Conservation (phyloP, 768 basidiomycete genomes). For the Xerocomellus chrysenteron region DNA sequence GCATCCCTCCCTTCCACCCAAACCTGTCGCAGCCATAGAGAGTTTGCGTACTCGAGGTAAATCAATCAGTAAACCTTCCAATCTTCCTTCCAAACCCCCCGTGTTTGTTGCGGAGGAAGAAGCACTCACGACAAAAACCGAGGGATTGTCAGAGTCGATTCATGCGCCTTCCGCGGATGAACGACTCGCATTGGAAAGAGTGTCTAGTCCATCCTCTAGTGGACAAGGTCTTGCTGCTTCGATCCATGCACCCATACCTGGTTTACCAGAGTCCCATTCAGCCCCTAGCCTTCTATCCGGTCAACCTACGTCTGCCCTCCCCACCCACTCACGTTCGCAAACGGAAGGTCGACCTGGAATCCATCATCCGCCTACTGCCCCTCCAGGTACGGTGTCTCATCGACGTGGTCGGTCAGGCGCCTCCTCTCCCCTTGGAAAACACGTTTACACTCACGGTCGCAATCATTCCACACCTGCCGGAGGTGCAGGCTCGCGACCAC, state of each 20-base stretch:
- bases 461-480: conserved; percentile 63
- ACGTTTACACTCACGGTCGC: conserved; percentile 42
- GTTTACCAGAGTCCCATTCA: conserved; percentile 39
- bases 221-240: conserved; percentile 48
- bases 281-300: conserved; percentile 35
- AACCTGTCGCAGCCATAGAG: conserved; percentile 37
- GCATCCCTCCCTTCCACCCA: conserved; percentile 49
- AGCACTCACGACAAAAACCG: conserved; percentile 10
- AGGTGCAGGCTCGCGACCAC: conserved; percentile 37
- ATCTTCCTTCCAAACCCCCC: conserved; percentile 12
- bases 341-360: conserved; percentile 49
- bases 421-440: conserved; percentile 43
- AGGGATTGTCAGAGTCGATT: conserved; percentile 29
- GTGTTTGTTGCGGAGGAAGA: conserved; percentile 11
- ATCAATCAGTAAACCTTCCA: conserved; percentile 14
- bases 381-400: conserved; percentile 21
- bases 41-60: conserved; percentile 10
- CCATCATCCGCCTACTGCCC: conserved; percentile 30
- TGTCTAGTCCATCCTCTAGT: conserved; percentile 19
- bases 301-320: conserved; percentile 25
- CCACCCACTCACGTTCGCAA: conserved; percentile 53
- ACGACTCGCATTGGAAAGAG: conserved; percentile 15
- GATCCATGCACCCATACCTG: conserved; percentile 51
- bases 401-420: conserved; percentile 45
- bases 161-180: conserved; percentile 23